phyloP scores from a whole-genome alignment of 2,329 filamentous ascomycete genomes.

The Arthrinium puccinioides region DNA sequence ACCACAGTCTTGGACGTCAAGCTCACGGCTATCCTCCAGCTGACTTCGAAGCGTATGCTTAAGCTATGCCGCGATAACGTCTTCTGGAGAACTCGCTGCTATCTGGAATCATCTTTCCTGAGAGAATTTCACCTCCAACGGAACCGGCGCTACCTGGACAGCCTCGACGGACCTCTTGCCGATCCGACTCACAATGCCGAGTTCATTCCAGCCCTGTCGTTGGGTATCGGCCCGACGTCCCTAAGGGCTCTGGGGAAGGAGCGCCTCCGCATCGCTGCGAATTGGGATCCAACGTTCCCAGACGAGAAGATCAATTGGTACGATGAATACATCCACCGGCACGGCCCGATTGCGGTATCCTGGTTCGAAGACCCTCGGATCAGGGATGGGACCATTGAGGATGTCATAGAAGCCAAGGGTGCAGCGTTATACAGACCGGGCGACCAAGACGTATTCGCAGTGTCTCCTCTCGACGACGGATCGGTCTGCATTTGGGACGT shows the following conservation, averaged over 20 bases:
- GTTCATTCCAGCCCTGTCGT: conserved; percentile 17
- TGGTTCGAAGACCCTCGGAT: conserved; percentile 65
- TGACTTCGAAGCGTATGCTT: conserved; percentile 59
- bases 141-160: conserved; percentile 28
- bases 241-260: conserved; percentile 25
- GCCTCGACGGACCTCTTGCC: conserved; percentile 12
- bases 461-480: conserved; percentile 79
- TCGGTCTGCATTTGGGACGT: conserved; percentile 85
- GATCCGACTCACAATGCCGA: conserved; percentile 12
- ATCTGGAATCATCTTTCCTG: conserved; percentile 61
- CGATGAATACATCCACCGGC: conserved; percentile 77
- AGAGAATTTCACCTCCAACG: conserved; percentile 45
- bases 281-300: conserved; percentile 77
- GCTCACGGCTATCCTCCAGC: conserved; percentile 62
- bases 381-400: conserved; percentile 30
- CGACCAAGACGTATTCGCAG: conserved; percentile 46
- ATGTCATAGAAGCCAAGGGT: conserved; percentile 62
- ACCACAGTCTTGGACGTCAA: conserved; percentile 40
- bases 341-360: conserved; percentile 64
- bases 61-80: conserved; percentile 64
- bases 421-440: conserved; percentile 58
- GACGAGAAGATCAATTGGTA: conserved; percentile 76
- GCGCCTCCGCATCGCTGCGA: conserved; percentile 55
- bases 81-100: conserved; percentile 71
- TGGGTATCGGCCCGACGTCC: conserved; percentile 16